Percentiles rank a stretch among this genome's conserved stretches.
Conservation (phyloP, 176 grass and related monocot genomes). For the Alloteropsis semialata region DNA sequence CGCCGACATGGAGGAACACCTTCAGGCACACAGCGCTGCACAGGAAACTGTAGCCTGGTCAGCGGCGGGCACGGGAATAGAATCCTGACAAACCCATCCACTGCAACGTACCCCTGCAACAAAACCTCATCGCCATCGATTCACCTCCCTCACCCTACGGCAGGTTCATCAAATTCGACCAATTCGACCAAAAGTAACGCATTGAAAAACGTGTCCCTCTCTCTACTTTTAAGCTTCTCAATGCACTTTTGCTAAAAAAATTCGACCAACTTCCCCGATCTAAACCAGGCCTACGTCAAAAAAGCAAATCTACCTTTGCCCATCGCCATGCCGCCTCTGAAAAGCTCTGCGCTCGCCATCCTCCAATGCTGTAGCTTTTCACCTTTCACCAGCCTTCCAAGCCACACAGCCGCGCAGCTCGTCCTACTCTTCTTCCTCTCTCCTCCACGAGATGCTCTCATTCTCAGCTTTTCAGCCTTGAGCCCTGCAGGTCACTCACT, state of each 20-base stretch:
- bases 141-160: no score
- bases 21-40: background rate
- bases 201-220: no score
- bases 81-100: conserved; percentile 27
- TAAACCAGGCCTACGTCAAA: background rate
- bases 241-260: no score
- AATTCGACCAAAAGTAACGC: no score
- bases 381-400: conserved; percentile 9
- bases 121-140: background rate
- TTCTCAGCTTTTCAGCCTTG: conserved; percentile 26
- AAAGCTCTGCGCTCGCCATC: conserved; percentile 28
- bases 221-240: no score
- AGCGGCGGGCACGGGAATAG: conserved; percentile 30
- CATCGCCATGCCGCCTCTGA: background rate
- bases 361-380: conserved; percentile 7
- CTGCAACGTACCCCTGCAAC: background rate
- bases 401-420: background rate
- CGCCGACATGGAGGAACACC: background rate
- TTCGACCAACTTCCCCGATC: no score
- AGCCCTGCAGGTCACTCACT: background rate
- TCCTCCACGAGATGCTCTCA: conserved; percentile 3
- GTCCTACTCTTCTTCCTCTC: background rate
- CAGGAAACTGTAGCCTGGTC: conserved; percentile 26
- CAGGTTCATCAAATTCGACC: no score
- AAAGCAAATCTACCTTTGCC: conserved; percentile 10